phyloP scores from a whole-genome alignment of 768 basidiomycete species.

The Boletus tylopilopsis region DNA sequence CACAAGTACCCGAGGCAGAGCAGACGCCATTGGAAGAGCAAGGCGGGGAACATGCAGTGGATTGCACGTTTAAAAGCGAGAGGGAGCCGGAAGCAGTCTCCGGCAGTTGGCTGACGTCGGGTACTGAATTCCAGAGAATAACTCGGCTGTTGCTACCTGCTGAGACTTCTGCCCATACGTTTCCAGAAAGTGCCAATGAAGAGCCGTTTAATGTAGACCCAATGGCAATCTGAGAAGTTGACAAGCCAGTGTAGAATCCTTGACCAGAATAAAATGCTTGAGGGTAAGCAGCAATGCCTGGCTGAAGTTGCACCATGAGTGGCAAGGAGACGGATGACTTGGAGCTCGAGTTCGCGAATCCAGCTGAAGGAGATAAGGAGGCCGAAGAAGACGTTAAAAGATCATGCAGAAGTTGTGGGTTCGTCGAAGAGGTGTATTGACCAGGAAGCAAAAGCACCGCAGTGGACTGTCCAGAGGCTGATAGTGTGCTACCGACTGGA shows the following conservation, averaged over 20 bases:
- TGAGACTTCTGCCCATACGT: slow-evolving; percentile 65
- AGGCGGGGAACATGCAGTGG: slow-evolving; percentile 67
- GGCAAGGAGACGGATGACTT: slow-evolving; percentile 50
- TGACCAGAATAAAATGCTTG: slow-evolving; percentile 62
- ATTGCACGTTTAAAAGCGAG: slow-evolving; percentile 69
- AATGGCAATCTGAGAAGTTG: slow-evolving; percentile 45
- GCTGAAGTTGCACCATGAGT: slow-evolving; percentile 60
- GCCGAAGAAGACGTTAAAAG: slow-evolving; percentile 64
- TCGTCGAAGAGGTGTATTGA: slow-evolving; percentile 67
- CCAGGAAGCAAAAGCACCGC: slow-evolving; percentile 69
- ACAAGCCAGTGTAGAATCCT: slow-evolving; percentile 54
- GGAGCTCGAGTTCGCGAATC: slow-evolving; percentile 58
- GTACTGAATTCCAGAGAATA: slow-evolving; percentile 75
- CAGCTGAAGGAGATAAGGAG: slow-evolving; percentile 52
- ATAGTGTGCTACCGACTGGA: slow-evolving; percentile 68
- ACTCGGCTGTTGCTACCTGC: slow-evolving; percentile 54
- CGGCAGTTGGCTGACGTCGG: slow-evolving; percentile 71
- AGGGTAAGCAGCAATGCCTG: slow-evolving; percentile 67
- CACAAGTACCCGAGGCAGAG: slow-evolving; percentile 63
- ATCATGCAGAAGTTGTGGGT: slow-evolving; percentile 67
- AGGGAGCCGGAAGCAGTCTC: slow-evolving; percentile 44
- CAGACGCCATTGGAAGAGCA: slow-evolving; percentile 76
- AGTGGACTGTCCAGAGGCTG: slow-evolving; percentile 49
- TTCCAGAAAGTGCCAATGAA: slow-evolving; percentile 66
- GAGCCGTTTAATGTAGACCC: slow-evolving; percentile 47